A percentile compares a stretch with the other conserved stretches of the same genome.
These are phyloP conservation scores for Mortierella sp. DNA, from an alignment of 371 early-diverging fungal genomes.

Conservation along the genomic window DNA sequence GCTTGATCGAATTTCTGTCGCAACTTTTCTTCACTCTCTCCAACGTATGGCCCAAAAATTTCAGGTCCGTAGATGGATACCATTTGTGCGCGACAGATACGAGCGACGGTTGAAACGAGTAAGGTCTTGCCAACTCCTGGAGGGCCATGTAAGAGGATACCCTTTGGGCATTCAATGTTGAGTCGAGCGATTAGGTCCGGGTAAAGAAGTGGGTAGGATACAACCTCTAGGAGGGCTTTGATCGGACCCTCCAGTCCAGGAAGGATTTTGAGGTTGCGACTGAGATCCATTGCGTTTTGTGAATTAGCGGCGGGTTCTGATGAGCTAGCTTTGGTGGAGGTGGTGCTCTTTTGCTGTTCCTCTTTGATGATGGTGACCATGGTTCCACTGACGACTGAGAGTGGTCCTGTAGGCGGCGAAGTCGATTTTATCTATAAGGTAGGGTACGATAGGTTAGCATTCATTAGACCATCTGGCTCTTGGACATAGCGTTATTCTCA, in stretches of 20 bases:
- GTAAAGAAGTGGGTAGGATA: conserved; percentile 84
- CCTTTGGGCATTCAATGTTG: conserved; percentile 87
- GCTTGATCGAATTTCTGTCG: conserved; percentile 90
- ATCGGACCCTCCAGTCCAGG: conserved; percentile 75
- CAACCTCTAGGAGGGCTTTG: conserved; percentile 78
- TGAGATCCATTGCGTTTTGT: conserved; percentile 2
- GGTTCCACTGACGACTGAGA: conserved; percentile 41
- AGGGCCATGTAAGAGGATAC: conserved; percentile 92
- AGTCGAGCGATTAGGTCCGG: conserved; percentile 72
- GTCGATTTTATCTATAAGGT: conserved; percentile 49
- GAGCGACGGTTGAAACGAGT: conserved; percentile 78
- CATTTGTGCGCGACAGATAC: conserved; percentile 72
- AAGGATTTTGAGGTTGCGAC: conserved; percentile 34
- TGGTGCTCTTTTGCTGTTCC: not conserved
- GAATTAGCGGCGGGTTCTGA: not conserved
- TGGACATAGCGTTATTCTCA: not conserved
- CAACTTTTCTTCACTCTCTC: conserved; percentile 95
- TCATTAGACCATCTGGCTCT: not conserved
- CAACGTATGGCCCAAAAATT: conserved; percentile 90
- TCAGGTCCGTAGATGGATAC: conserved; percentile 89
- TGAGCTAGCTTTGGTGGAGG: conserved; percentile 22
- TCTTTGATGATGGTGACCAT: conserved; percentile 30
- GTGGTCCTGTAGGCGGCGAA: conserved; percentile 49
- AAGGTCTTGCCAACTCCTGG: conserved; percentile 98
- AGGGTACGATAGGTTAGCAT: not conserved